These are phyloP conservation scores for Tulasnella sp. DNA, from an alignment of 768 basidiomycete genomes.

Conservation along the genomic window DNA sequence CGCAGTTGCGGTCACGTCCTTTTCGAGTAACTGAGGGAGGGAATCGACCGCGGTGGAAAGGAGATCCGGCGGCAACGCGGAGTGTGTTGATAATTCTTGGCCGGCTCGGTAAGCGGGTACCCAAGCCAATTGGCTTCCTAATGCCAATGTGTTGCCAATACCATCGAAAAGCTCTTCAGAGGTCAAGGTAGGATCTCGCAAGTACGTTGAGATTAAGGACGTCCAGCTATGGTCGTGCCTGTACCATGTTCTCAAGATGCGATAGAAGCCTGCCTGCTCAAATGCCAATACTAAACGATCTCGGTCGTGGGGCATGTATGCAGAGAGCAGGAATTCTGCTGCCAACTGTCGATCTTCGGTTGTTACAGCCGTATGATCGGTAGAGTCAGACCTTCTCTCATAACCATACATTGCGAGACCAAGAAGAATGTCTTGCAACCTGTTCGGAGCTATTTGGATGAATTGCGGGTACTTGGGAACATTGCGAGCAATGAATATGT, in stretches of 20 bases:
- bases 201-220: slow-evolving; percentile 53
- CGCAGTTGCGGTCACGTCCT: slow-evolving; percentile 55
- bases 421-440: slow-evolving; percentile 62
- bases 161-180: slow-evolving; percentile 55
- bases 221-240: slow-evolving; percentile 65
- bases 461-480: slow-evolving; percentile 93
- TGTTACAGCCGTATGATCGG: slow-evolving; percentile 61
- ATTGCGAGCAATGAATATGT: slow-evolving; percentile 94
- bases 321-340: slow-evolving; percentile 83
- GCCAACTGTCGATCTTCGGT: slow-evolving; percentile 92
- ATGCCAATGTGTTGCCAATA: too few relatives aligned
- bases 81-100: too few relatives aligned
- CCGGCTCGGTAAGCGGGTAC: slow-evolving; percentile 35
- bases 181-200: slow-evolving; percentile 57
- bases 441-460: slow-evolving; percentile 42
- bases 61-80: slow-evolving; percentile 51
- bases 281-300: slow-evolving; percentile 57
- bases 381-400: too few relatives aligned
- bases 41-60: slow-evolving; percentile 40
- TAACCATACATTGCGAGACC: too few relatives aligned
- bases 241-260: slow-evolving; percentile 76
- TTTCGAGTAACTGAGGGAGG: slow-evolving; percentile 50
- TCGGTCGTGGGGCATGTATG: slow-evolving; percentile 71
- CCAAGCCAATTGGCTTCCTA: slow-evolving; percentile 31
- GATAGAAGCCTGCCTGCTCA: slow-evolving; percentile 73